Percentiles rank a stretch among this genome's conserved stretches.
phyloP scores from a whole-genome alignment of 345 rosid genomes.

The Eucalyptus polyanthemos region DNA sequence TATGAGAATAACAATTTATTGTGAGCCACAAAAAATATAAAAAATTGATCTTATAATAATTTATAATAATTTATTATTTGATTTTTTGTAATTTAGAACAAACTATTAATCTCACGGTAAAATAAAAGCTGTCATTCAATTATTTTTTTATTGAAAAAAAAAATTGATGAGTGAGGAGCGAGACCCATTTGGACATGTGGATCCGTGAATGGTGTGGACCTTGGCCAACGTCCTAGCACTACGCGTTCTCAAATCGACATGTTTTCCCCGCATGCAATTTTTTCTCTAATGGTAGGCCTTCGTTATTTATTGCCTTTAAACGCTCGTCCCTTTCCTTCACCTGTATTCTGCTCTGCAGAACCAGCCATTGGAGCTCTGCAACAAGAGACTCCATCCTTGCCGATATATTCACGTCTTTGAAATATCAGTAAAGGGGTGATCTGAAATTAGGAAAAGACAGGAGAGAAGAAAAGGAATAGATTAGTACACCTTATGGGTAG shows the following conservation, averaged over 20 bases:
- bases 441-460: conserved; percentile 1
- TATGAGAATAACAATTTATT: too few relatives aligned
- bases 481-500: not conserved
- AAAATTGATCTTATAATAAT: too few relatives aligned
- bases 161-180: not conserved
- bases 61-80: too few relatives aligned
- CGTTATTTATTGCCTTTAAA: not conserved
- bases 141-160: too few relatives aligned
- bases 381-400: not conserved
- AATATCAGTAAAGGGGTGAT: not conserved
- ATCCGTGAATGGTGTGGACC: not conserved
- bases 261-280: not conserved
- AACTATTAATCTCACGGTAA: too few relatives aligned
- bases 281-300: not conserved
- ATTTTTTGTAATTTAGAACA: too few relatives aligned
- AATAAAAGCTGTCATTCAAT: too few relatives aligned
- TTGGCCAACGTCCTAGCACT: not conserved
- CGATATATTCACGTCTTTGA: not conserved
- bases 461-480: not conserved
- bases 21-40: too few relatives aligned
- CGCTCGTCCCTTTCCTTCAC: not conserved
- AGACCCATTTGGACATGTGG: not conserved
- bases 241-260: not conserved
- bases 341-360: not conserved
- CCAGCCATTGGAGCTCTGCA: not conserved